A percentile compares a stretch with the other conserved stretches of the same genome.
Evolutionary conservation across 1,139 yeast genomes (phyloP).

Genomic region (Schizosaccharomyces versatilis): DNA sequence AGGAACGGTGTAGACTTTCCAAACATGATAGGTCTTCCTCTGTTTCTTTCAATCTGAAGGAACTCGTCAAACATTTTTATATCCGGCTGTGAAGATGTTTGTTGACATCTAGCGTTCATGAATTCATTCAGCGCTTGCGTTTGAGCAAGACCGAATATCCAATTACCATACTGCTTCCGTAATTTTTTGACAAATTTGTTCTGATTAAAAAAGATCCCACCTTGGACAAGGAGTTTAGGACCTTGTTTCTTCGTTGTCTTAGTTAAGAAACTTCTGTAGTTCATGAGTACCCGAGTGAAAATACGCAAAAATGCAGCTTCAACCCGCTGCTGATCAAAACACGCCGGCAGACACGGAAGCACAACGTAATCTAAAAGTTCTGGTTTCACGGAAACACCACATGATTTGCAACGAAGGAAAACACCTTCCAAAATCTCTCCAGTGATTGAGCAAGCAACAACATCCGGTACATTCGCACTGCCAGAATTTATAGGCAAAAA

Average conservation of each 20-base stretch:
- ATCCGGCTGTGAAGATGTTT: background rate
- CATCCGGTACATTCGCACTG: background rate
- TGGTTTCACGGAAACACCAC: constrained; percentile 6
- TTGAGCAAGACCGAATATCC: constrained; percentile 7
- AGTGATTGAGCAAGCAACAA: background rate
- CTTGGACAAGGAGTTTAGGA: no score
- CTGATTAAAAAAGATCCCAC: background rate
- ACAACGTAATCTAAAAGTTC: constrained; percentile 4
- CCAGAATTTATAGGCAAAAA: background rate
- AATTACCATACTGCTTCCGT: constrained; percentile 11
- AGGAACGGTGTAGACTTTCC: background rate
- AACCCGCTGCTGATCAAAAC: constrained; percentile 8
- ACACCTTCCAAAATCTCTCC: constrained; percentile 1
- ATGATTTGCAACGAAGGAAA: background rate
- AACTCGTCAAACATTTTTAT: constrained; percentile 5
- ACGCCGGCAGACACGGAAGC: constrained; percentile 11
- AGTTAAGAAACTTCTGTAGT: constrained; percentile 8
- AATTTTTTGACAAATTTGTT: constrained; percentile 4
- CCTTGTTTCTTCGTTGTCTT: background rate
- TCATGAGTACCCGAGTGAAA: constrained; percentile 9
- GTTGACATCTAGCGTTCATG: constrained; percentile 8
- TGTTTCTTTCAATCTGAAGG: constrained; percentile 2
- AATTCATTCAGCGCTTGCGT: constrained; percentile 12
- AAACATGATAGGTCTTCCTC: constrained; percentile 1
- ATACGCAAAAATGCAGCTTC: constrained; percentile 11